phyloP scores from a whole-genome alignment of 2,329 filamentous ascomycete genomes.

The Passalora sequoiae region DNA sequence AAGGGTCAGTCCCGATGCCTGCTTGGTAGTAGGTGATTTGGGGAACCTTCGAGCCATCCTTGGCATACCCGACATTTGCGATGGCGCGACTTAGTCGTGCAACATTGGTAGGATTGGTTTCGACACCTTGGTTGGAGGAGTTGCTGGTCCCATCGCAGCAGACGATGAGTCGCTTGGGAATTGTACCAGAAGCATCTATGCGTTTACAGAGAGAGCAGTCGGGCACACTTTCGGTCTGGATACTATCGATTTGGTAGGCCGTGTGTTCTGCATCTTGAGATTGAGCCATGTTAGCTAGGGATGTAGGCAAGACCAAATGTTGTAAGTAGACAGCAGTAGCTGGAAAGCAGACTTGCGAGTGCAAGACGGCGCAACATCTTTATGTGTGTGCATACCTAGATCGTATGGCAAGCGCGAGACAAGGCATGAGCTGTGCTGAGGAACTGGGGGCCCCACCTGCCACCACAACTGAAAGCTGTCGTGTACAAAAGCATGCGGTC shows the following conservation, averaged over 20 bases:
- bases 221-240: neutral
- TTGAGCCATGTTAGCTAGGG: neutral
- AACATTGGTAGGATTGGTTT: conserved; percentile 26
- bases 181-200: conserved; percentile 8
- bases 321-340: too few relatives aligned
- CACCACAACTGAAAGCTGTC: neutral
- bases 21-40: conserved; percentile 31
- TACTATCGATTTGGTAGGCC: neutral
- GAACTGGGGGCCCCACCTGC: too few relatives aligned
- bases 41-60: conserved; percentile 22
- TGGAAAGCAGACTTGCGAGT: neutral
- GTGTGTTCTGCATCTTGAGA: neutral
- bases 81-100: conserved; percentile 27
- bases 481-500: neutral
- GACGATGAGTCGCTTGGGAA: conserved; percentile 23
- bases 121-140: conserved; percentile 17
- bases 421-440: too few relatives aligned
- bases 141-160: conserved; percentile 27
- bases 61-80: conserved; percentile 18
- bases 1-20: conserved; percentile 25
- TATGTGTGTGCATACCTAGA: neutral
- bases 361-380: neutral
- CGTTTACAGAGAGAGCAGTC: conserved; percentile 2
- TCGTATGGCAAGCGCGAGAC: too few relatives aligned
- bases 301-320: neutral